Conservation (phyloP, 352 stramenopile genomes). For the Pythium scleroteichum region DNA sequence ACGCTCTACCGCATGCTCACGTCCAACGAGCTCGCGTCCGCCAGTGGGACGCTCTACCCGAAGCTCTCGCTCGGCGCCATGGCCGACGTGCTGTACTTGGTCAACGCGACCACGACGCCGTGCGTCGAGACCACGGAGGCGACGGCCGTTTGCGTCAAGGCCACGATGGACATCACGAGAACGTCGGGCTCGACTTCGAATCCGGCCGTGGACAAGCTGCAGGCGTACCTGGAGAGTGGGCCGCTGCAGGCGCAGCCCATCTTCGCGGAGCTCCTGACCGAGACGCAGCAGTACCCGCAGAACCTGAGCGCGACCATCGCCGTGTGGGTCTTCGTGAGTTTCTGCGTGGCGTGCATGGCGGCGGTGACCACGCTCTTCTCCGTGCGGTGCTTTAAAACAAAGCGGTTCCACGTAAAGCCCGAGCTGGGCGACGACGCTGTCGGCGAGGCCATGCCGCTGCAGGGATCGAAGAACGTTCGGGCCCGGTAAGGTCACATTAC, state of each 20-base stretch:
- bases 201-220: constrained; percentile 50
- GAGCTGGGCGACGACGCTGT: constrained; percentile 1
- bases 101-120: constrained; percentile 43
- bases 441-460: neutral
- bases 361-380: constrained; percentile 35
- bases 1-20: constrained; percentile 63
- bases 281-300: constrained; percentile 38
- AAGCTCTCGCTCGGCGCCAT: constrained; percentile 40
- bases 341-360: constrained; percentile 41
- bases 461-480: neutral
- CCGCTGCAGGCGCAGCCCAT: constrained; percentile 50
- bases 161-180: constrained; percentile 49
- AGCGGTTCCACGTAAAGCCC: constrained; percentile 47
- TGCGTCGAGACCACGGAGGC: constrained; percentile 30
- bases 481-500: neutral
- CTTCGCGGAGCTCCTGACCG: constrained; percentile 44
- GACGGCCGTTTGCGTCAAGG: constrained; percentile 33
- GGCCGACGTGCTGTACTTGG: constrained; percentile 49
- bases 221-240: constrained; percentile 44
- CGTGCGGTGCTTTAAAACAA: constrained; percentile 37
- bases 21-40: constrained; percentile 29
- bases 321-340: constrained; percentile 65
- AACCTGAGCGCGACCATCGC: constrained; percentile 45
- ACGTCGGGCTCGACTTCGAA: constrained; percentile 21
- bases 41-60: constrained; percentile 40